Percentiles rank a stretch among this genome's conserved stretches.
phyloP scores from a whole-genome alignment of 768 basidiomycete genomes.

The Kwoniella sp. region DNA sequence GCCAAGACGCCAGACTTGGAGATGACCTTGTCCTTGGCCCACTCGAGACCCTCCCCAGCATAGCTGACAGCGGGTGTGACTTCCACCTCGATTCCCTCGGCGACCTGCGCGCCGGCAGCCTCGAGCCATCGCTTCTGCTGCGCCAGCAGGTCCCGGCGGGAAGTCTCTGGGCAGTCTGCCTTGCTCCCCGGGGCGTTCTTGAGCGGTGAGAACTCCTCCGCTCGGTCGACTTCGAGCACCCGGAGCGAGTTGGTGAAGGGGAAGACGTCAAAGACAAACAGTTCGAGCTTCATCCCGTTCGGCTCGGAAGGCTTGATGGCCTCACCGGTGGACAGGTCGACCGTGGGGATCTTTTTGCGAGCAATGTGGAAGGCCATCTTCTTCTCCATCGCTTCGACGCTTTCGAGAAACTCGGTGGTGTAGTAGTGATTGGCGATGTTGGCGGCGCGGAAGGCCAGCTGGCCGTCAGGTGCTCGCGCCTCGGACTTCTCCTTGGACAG shows the following conservation, averaged over 20 bases:
- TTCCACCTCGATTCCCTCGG: slow-evolving; percentile 78
- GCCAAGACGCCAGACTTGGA: slow-evolving; percentile 61
- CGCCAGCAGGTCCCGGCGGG: slow-evolving; percentile 77
- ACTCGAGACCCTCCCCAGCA: slow-evolving; percentile 83
- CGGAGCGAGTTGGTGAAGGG: slow-evolving; percentile 66
- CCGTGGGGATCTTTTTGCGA: slow-evolving; percentile 87
- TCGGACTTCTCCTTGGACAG: slow-evolving; percentile 84
- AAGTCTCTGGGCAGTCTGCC: slow-evolving; percentile 84
- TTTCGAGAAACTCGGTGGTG: slow-evolving; percentile 74
- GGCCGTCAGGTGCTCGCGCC: slow-evolving; percentile 63
- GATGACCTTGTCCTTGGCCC: slow-evolving; percentile 71
- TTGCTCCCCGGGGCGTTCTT: slow-evolving; percentile 95
- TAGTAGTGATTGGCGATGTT: slow-evolving; percentile 99
- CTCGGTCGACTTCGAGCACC: slow-evolving; percentile 79
- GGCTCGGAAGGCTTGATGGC: slow-evolving; percentile 73
- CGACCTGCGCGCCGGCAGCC: slow-evolving; percentile 66
- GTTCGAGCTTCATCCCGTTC: slow-evolving; percentile 99
- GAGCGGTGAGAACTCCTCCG: slow-evolving; percentile 90
- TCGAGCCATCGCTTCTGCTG: slow-evolving; percentile 84
- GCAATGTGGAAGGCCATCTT: slow-evolving; percentile 96
- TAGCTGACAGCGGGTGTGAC: slow-evolving; percentile 83
- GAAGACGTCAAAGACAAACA: slow-evolving; percentile 99
- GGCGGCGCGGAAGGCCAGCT: slow-evolving; percentile 84
- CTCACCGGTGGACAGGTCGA: slow-evolving; percentile 67
- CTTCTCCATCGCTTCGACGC: slow-evolving; percentile 73